Percentiles rank a stretch among this genome's conserved stretches.
Conservation (phyloP, 768 basidiomycete species). For the Suillus occidentalis region DNA sequence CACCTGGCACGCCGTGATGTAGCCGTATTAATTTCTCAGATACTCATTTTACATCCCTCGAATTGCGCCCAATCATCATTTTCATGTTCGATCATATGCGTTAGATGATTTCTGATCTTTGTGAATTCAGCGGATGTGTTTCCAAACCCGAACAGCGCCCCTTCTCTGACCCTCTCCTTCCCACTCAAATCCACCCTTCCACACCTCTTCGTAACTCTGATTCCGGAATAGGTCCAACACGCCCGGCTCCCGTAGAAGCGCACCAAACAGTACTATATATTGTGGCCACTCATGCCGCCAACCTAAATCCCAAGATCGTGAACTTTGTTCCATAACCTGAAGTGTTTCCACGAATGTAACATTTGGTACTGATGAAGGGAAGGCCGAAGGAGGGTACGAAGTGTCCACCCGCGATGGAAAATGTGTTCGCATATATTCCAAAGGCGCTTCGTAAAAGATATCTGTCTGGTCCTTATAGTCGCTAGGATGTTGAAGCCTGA, state of each 20-base stretch:
- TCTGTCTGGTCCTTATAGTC: slow-evolving; percentile 80
- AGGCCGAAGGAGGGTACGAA: slow-evolving; percentile 62
- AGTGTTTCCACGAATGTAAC: slow-evolving; percentile 25
- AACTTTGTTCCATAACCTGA: slow-evolving; percentile 28
- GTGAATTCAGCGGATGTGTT: slow-evolving; percentile 15
- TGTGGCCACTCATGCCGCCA: slow-evolving; percentile 82
- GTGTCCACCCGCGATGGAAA: slow-evolving; percentile 68
- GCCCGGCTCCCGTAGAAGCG: slow-evolving; percentile 56
- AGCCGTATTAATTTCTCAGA: slow-evolving; percentile 1
- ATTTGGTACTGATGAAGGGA: slow-evolving; percentile 53
- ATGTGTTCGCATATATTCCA: slow-evolving; percentile 57
- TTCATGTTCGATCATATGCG: neutral
- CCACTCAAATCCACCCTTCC: slow-evolving; percentile 73
- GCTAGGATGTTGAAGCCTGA: slow-evolving; percentile 44
- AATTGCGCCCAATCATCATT: neutral
- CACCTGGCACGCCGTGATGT: neutral
- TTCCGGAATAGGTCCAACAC: slow-evolving; percentile 46
- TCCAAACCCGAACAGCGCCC: slow-evolving; percentile 76
- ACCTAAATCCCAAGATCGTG: slow-evolving; percentile 24
- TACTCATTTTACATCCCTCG: neutral
- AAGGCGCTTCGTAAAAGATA: slow-evolving; percentile 75
- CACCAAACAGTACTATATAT: slow-evolving; percentile 81
- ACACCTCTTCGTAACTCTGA: slow-evolving; percentile 65
- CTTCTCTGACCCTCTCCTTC: slow-evolving; percentile 59
- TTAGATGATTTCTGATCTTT: neutral